These are phyloP conservation scores for Wilcoxina mikolae DNA, from an alignment of 495 filamentous ascomycete species.

Conservation along the genomic window DNA sequence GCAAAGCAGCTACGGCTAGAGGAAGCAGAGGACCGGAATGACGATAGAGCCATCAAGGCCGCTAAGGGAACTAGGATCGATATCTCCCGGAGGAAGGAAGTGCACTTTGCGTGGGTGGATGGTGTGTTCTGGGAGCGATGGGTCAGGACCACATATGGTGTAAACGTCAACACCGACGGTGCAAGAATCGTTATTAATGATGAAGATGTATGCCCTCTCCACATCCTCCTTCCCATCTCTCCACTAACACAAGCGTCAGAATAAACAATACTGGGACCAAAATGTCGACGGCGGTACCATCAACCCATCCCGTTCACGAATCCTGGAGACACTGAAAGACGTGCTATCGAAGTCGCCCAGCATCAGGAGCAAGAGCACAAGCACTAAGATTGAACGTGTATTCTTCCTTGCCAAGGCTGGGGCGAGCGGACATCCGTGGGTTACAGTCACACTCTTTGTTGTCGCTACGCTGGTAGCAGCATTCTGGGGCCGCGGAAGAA, in stretches of 20 bases:
- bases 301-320: slow-evolving; percentile 78
- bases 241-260: slow-evolving; percentile 37
- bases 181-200: slow-evolving; percentile 95
- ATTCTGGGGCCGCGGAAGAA: slow-evolving; percentile 44
- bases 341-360: slow-evolving; percentile 53
- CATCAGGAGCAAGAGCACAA: slow-evolving; percentile 74
- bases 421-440: slow-evolving; percentile 55
- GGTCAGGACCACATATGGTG: slow-evolving; percentile 85
- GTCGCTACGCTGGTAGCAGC: slow-evolving; percentile 37
- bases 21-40: slow-evolving; percentile 85
- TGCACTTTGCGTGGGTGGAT: slow-evolving; percentile 97
- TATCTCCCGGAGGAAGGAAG: slow-evolving; percentile 78
- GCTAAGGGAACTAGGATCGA: slow-evolving; percentile 86
- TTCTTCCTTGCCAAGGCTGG: slow-evolving; percentile 61
- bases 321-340: slow-evolving; percentile 81
- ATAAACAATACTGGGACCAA: slow-evolving; percentile 85
- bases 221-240: too few relatives aligned
- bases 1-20: slow-evolving; percentile 90
- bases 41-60: slow-evolving; percentile 68
- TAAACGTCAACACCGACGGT: slow-evolving; percentile 61
- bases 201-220: slow-evolving; percentile 60
- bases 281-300: slow-evolving; percentile 79
- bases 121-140: slow-evolving; percentile 95
- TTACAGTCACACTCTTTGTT: slow-evolving; percentile 48
- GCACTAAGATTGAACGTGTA: slow-evolving; percentile 56